Percentiles rank a stretch among this genome's conserved stretches.
Conservation (phyloP, 306 rosid genomes). For the Morella rubra region DNA sequence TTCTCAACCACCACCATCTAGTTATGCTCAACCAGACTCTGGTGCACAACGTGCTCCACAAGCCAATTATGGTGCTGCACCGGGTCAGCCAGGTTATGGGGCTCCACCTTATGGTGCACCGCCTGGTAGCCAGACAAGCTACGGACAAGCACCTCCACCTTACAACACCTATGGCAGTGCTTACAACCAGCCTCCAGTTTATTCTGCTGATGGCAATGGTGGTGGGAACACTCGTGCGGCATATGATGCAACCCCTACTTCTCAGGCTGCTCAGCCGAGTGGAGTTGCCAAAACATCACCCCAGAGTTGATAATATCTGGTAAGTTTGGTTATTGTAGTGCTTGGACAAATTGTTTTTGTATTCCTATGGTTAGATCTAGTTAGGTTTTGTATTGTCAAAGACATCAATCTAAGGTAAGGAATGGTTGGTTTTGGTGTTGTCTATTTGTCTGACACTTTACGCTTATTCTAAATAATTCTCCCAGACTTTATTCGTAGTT, state of each 20-base stretch:
- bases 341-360: conserved; percentile 22
- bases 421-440: conserved; percentile 1
- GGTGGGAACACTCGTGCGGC: conserved; percentile 45
- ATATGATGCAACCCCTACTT: conserved; percentile 50
- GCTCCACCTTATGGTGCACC: conserved; percentile 78
- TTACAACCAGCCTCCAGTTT: conserved; percentile 65
- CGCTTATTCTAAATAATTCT: not conserved
- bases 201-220: conserved; percentile 57
- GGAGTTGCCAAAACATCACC: conserved; percentile 85
- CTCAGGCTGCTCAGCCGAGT: conserved; percentile 54
- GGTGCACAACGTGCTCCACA: conserved; percentile 62
- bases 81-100: conserved; percentile 70
- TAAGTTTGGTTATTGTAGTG: conserved; percentile 2
- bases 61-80: conserved; percentile 54
- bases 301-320: conserved; percentile 47
- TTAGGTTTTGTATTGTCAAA: conserved; percentile 28
- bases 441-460: not conserved
- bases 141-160: conserved; percentile 75
- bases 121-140: conserved; percentile 59
- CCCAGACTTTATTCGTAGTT: not conserved
- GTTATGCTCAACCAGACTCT: conserved; percentile 76
- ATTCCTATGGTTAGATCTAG: conserved; percentile 20
- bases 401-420: not conserved
- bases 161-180: conserved; percentile 69
- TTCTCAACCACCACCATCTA: conserved; percentile 70